phyloP scores from a whole-genome alignment of 495 filamentous ascomycete genomes.

The Hyphodiscus hymeniophilus region DNA sequence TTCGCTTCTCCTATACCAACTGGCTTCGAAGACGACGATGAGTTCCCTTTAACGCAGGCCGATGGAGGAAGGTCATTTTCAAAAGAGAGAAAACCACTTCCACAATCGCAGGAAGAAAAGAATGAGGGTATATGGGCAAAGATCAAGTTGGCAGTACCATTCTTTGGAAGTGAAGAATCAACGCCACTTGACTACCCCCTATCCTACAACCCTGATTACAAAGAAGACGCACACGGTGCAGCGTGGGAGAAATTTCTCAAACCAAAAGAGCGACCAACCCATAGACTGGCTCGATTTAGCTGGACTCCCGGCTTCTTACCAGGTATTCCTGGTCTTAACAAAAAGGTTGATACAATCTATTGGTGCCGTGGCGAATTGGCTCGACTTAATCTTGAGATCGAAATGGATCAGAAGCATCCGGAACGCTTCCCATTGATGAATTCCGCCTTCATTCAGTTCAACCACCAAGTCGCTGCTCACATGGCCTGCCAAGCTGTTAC shows the following conservation, averaged over 20 bases:
- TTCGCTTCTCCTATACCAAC: slow-evolving; percentile 46
- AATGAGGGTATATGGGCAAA: slow-evolving; percentile 36
- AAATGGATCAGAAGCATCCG: slow-evolving; percentile 77
- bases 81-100: not conserved
- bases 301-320: slow-evolving; percentile 69
- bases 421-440: slow-evolving; percentile 93
- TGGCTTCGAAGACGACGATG: slow-evolving; percentile 30
- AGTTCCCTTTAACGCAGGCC: slow-evolving; percentile 18
- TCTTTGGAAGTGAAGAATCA: slow-evolving; percentile 27
- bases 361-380: slow-evolving; percentile 84
- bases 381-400: slow-evolving; percentile 85
- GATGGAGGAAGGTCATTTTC: slow-evolving; percentile 12
- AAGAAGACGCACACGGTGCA: slow-evolving; percentile 56
- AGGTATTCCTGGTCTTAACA: slow-evolving; percentile 67
- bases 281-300: slow-evolving; percentile 69
- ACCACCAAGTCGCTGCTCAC: slow-evolving; percentile 93
- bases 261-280: slow-evolving; percentile 75
- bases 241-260: slow-evolving; percentile 82
- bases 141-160: slow-evolving; percentile 34
- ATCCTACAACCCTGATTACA: slow-evolving; percentile 58
- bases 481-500: slow-evolving; percentile 94
- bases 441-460: slow-evolving; percentile 97
- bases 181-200: slow-evolving; percentile 53
- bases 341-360: slow-evolving; percentile 93
- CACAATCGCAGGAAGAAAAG: slow-evolving; percentile 30